These are phyloP conservation scores for Neophaeococcomyces aloes DNA, from an alignment of 2,329 filamentous ascomycete species.

Conservation along the genomic window DNA sequence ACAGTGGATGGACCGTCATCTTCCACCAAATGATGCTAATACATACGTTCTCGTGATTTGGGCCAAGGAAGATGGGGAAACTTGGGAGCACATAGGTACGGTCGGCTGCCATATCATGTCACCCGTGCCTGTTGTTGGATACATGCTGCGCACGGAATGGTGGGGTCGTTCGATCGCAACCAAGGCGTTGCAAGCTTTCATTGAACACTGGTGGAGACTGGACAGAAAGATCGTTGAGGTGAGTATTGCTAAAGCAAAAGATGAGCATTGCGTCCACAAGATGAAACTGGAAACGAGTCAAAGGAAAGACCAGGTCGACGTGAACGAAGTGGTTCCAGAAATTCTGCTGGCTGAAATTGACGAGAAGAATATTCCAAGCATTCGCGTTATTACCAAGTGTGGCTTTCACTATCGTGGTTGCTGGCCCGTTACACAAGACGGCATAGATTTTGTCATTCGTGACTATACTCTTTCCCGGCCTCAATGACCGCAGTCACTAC, in stretches of 20 bases:
- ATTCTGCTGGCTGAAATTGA: slow-evolving; percentile 7
- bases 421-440: background rate
- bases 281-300: background rate
- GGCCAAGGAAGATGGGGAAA: slow-evolving; percentile 2
- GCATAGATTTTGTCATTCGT: background rate
- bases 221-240: slow-evolving; percentile 2
- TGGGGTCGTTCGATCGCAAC: slow-evolving; percentile 7
- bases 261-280: slow-evolving; percentile 6
- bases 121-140: slow-evolving; percentile 2
- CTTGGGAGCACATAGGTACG: slow-evolving; percentile 3
- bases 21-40: slow-evolving; percentile 1
- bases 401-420: slow-evolving; percentile 6
- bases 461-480: slow-evolving; percentile 1
- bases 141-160: slow-evolving; percentile 8
- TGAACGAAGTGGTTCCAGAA: background rate
- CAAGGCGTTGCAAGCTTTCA: slow-evolving; percentile 2
- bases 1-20: slow-evolving; percentile 6
- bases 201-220: slow-evolving; percentile 4
- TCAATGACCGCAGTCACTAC: background rate
- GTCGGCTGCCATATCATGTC: slow-evolving; percentile 1
- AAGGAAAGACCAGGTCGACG: background rate
- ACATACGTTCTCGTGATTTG: slow-evolving; percentile 3
- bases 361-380: slow-evolving; percentile 3
- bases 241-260: background rate
- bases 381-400: slow-evolving; percentile 2